Evolutionary conservation across 2,329 filamentous ascomycete species (phyloP).

Genomic region (Zasmidium citrigriseum): DNA sequence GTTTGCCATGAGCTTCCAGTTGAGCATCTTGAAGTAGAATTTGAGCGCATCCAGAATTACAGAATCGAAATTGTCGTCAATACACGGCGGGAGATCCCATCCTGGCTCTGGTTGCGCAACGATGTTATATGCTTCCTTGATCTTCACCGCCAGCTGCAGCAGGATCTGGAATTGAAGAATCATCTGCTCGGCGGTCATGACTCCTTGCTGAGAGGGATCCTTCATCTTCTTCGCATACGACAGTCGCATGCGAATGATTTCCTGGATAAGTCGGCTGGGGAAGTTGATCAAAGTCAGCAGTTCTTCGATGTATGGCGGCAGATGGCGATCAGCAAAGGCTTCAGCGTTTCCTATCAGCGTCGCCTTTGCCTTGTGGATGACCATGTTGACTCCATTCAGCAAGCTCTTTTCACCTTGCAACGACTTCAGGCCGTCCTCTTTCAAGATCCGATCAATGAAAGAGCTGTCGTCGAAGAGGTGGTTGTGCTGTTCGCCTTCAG

Average conservation of each 20-base stretch:
- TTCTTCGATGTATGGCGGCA: conserved; percentile 96
- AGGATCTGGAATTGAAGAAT: conserved; percentile 94
- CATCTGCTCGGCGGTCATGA: conserved; percentile 96
- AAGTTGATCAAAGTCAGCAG: conserved; percentile 96
- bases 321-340: conserved; percentile 81
- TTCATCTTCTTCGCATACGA: conserved; percentile 94
- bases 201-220: conserved; percentile 86
- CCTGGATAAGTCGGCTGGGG: conserved; percentile 90
- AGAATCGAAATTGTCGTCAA: conserved; percentile 93
- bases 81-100: conserved; percentile 93
- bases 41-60: conserved; percentile 90
- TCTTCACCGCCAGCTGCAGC: conserved; percentile 84
- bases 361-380: conserved; percentile 90
- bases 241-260: conserved; percentile 89
- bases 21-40: conserved; percentile 98
- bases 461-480: conserved; percentile 86
- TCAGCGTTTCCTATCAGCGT: conserved; percentile 85
- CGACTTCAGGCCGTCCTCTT: conserved; percentile 91
- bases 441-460: conserved; percentile 91
- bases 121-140: conserved; percentile 83
- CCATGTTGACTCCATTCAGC: conserved; percentile 76
- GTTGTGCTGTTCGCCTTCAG: conserved; percentile 60
- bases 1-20: conserved; percentile 96
- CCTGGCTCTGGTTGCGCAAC: conserved; percentile 86
- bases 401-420: conserved; percentile 84